Evolutionary conservation across 148 eudicot species (phyloP), one percentile per base, ranked within the genome.

Genomic region (Rhododendron williamsianum): DNA sequence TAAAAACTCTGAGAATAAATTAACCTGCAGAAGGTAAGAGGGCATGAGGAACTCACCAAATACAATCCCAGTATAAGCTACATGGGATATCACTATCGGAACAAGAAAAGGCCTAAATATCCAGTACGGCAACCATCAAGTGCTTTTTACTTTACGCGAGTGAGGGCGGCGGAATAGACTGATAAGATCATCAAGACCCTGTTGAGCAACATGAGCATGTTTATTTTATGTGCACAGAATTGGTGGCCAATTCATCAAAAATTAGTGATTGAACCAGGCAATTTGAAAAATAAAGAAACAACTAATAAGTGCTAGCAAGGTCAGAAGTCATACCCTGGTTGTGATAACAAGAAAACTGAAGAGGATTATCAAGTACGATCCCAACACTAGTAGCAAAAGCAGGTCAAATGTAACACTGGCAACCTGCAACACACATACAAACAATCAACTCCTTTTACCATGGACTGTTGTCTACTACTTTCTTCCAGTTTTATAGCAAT

Each of bases 371-470:
- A 97, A 82, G 92, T 97, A 97, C 9, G 98, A 95, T 81, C 99
- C 99, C 89, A 97, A 87, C n/a, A 93, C 95, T 49, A 95, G 94
- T 83, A 93, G 90, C 92, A 95, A 86, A 77, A 97, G 94, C 92
- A 97, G 89, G 90, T 95, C 99, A 74, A 95, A 95, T 46, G 99
- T 94, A 81, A 97, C 96, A 76, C 98, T 97, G 27, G 99, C 98
- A 71, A 95, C 99, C 99, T 97, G 97, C 84, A 91, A 88, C 4
- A 81, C 49, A 48, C 36, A 81, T 85, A 86, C 83, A 78, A 78
- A 48, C 63, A 9, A 67, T 84, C n/a, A 81, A 35, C 3, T n/a
- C 18, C 60, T 27, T 52, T 74, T 23, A 73, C 49, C 67, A 67
- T 11, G 9, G 49, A 11, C 25, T n/a, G 18, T 27, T 48, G 36